Conservation (phyloP, 148 eudicot genomes). For the Cornus kousa region DNA sequence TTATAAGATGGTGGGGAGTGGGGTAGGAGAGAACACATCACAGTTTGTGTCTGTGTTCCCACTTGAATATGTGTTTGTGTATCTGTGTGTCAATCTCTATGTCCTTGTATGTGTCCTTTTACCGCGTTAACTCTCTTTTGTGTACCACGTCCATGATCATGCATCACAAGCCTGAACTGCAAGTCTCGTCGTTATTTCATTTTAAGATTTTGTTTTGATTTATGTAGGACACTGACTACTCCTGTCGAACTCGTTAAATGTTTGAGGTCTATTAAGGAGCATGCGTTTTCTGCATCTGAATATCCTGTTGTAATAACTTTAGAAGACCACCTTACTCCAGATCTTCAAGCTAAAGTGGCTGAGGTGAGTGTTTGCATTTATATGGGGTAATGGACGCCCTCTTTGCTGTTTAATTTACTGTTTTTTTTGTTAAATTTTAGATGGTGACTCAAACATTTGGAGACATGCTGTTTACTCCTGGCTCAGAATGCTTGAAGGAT, state of each 20-base stretch:
- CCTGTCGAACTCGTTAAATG: constrained; percentile 74
- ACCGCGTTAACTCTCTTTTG: background rate
- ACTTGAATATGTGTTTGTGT: background rate
- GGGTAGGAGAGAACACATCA: background rate
- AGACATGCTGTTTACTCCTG: constrained; percentile 66
- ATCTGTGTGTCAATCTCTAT: background rate
- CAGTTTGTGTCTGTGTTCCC: background rate
- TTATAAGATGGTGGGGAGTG: background rate
- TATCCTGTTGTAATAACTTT: constrained; percentile 85
- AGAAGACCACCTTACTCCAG: constrained; percentile 87
- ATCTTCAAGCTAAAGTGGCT: constrained; percentile 88
- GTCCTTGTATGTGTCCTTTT: background rate
- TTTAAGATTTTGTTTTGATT: background rate
- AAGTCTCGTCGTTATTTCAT: background rate
- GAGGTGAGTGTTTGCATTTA: constrained; percentile 44
- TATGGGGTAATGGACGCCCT: background rate
- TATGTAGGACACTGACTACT: constrained; percentile 72
- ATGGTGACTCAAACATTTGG: constrained; percentile 87
- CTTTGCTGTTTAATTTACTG: background rate
- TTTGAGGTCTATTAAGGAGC: constrained; percentile 62
- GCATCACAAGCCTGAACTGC: background rate
- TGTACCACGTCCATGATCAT: background rate
- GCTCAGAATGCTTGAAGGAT: constrained; percentile 56
- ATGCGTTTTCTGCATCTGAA: constrained; percentile 72
- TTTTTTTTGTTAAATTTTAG: constrained; percentile 34